phyloP scores from a whole-genome alignment of 768 basidiomycete genomes.

The Termitomyces sp. region DNA sequence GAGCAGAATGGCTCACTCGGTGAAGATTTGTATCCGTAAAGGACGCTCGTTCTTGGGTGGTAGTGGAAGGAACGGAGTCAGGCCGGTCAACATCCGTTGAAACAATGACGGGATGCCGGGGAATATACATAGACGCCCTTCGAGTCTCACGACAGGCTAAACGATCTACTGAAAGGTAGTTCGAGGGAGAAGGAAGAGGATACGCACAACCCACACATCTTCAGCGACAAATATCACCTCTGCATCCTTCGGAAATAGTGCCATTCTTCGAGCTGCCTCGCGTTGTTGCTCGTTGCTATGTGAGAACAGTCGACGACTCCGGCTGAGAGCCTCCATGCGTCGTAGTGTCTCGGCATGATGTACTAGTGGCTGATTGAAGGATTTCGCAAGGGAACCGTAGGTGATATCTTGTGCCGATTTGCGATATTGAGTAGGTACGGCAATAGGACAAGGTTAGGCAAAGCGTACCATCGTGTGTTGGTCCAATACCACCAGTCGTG shows the following conservation, averaged over 20 bases:
- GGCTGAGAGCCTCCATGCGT: slow-evolving; percentile 64
- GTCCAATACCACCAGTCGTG: slow-evolving; percentile 88
- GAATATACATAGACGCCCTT: slow-evolving; percentile 85
- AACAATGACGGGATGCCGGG: slow-evolving; percentile 89
- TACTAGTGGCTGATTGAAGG: slow-evolving; percentile 68
- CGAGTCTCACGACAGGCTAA: slow-evolving; percentile 82
- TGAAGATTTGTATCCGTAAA: slow-evolving; percentile 79
- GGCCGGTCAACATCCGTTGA: slow-evolving; percentile 70
- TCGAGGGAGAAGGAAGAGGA: not conserved
- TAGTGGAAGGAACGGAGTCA: slow-evolving; percentile 73
- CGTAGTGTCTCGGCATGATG: slow-evolving; percentile 76
- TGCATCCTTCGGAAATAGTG: slow-evolving; percentile 73
- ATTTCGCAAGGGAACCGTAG: slow-evolving; percentile 81
- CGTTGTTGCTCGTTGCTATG: slow-evolving; percentile 72
- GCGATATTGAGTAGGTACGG: not conserved
- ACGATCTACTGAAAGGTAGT: not conserved
- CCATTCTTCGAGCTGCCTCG: slow-evolving; percentile 83
- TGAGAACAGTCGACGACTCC: slow-evolving; percentile 49
- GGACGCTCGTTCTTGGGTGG: slow-evolving; percentile 75
- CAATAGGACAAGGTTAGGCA: not conserved
- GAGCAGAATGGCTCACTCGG: slow-evolving; percentile 44
- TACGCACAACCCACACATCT: slow-evolving; percentile 83
- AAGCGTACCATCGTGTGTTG: slow-evolving; percentile 78
- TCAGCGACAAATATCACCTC: slow-evolving; percentile 78
- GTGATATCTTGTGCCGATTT: slow-evolving; percentile 64